A percentile compares a stretch with the other conserved stretches of the same genome.
These are phyloP conservation scores for Cladophialophora chaetospira DNA, from an alignment of 2,329 filamentous ascomycete genomes.

Conservation along the genomic window DNA sequence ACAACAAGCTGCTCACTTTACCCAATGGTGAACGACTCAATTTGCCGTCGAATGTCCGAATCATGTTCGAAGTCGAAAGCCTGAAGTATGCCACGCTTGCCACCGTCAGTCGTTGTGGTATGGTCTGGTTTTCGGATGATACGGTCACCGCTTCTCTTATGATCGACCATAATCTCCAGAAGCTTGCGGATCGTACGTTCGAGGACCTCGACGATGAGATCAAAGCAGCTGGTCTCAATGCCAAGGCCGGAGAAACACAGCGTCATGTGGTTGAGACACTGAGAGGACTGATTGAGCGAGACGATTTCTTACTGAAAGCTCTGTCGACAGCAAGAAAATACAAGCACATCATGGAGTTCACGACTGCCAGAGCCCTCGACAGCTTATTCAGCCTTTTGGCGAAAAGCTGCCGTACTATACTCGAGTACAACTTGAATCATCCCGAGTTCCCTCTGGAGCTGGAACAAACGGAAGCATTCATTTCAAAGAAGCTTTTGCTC, in stretches of 20 bases:
- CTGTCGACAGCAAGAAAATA: conserved; percentile 74
- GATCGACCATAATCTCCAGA: conserved; percentile 85
- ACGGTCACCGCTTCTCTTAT: conserved; percentile 93
- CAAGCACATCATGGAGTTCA: conserved; percentile 99
- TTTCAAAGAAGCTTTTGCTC: conserved; percentile 91
- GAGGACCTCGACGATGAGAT: conserved; percentile 95
- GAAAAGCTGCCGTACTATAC: conserved; percentile 85
- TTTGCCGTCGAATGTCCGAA: conserved; percentile 88
- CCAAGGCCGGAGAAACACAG: conserved; percentile 78
- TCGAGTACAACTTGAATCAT: conserved; percentile 96
- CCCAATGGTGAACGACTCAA: conserved; percentile 98
- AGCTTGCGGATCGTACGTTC: conserved; percentile 78
- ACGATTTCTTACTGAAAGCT: conserved; percentile 77
- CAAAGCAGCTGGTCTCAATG: conserved; percentile 72
- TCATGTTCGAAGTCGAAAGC: conserved; percentile 99
- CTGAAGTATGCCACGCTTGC: conserved; percentile 96
- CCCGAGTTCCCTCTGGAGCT: conserved; percentile 88
- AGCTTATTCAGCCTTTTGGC: conserved; percentile 95
- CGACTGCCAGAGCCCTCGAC: conserved; percentile 81
- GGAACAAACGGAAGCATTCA: conserved; percentile 84
- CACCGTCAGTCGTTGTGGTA: conserved; percentile 98
- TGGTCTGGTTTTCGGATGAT: conserved; percentile 99
- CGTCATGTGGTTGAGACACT: conserved; percentile 77
- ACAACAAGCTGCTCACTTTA: conserved; percentile 96
- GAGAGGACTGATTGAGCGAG: conserved; percentile 70